Percentiles rank a stretch among this genome's conserved stretches.
Evolutionary conservation across 495 filamentous ascomycete species (phyloP).

Genomic region (Chaetomium fimeti): DNA sequence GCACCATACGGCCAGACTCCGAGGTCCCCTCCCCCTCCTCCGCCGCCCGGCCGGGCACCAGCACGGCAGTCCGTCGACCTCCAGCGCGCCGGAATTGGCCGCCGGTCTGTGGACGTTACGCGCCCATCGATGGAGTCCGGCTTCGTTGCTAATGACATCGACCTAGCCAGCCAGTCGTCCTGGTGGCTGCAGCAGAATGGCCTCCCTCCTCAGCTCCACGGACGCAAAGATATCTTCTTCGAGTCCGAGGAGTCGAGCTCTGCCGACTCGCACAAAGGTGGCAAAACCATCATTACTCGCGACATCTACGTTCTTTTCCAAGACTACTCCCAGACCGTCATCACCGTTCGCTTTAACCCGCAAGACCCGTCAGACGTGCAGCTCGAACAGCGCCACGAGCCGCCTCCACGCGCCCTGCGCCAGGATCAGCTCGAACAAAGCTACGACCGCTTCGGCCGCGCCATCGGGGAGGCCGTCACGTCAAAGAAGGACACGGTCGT

Average conservation of each 20-base stretch:
- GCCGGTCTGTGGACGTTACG: constrained; percentile 69
- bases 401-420: constrained; percentile 75
- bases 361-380: constrained; percentile 67
- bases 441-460: constrained; percentile 71
- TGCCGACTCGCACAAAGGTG: constrained; percentile 57
- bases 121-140: constrained; percentile 66
- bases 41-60: constrained; percentile 44
- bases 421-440: constrained; percentile 91
- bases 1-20: constrained; percentile 36
- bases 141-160: constrained; percentile 82
- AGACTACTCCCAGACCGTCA: constrained; percentile 93
- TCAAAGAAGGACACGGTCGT: constrained; percentile 74
- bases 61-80: constrained; percentile 70
- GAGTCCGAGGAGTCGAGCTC: constrained; percentile 78
- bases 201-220: constrained; percentile 77
- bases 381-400: constrained; percentile 84
- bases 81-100: constrained; percentile 49
- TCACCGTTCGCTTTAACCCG: constrained; percentile 76
- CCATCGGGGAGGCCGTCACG: constrained; percentile 65
- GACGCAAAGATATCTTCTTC: constrained; percentile 76
- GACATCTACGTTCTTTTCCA: constrained; percentile 83
- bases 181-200: constrained; percentile 83
- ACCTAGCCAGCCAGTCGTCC: constrained; percentile 64
- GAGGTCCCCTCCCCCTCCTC: constrained; percentile 48
- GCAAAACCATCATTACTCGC: constrained; percentile 68